Conservation (phyloP, 345 rosid genomes). For the Arabidopsis thaliana region DNA sequence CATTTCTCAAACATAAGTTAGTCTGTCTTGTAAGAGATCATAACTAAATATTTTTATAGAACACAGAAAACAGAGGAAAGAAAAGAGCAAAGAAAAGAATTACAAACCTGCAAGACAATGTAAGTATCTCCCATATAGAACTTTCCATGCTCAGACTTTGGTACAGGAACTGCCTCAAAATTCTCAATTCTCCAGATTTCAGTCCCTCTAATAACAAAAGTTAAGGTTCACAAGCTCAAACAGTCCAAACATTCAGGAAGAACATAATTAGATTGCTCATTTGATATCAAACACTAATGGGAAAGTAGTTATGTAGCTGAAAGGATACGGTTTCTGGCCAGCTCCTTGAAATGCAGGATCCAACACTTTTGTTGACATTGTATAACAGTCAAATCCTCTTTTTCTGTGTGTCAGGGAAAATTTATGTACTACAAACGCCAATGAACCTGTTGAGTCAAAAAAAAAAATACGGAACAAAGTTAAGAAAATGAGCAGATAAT, state of each 20-base stretch:
- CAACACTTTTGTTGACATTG: conserved; percentile 79
- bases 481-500: neutral
- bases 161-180: conserved; percentile 83
- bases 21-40: neutral
- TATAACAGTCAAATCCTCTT: neutral
- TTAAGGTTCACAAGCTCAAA: conserved; percentile 54
- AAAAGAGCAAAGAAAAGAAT: neutral
- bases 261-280: neutral
- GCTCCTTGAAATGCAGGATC: conserved; percentile 98
- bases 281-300: neutral
- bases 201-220: conserved; percentile 72
- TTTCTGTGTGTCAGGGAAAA: neutral
- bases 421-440: conserved; percentile 1
- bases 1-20: neutral
- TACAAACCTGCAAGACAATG: conserved; percentile 84
- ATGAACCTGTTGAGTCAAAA: conserved; percentile 15
- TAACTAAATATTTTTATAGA: neutral
- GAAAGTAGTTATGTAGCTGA: neutral
- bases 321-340: conserved; percentile 97
- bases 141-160: conserved; percentile 90
- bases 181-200: conserved; percentile 99
- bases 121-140: conserved; percentile 95
- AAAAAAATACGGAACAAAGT: neutral
- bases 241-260: conserved; percentile 26
- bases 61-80: neutral